Percentiles rank a stretch among this genome's conserved stretches.
phyloP scores from a whole-genome alignment of 805 yeast genomes.

The Aciculoconidium aculeatum region DNA sequence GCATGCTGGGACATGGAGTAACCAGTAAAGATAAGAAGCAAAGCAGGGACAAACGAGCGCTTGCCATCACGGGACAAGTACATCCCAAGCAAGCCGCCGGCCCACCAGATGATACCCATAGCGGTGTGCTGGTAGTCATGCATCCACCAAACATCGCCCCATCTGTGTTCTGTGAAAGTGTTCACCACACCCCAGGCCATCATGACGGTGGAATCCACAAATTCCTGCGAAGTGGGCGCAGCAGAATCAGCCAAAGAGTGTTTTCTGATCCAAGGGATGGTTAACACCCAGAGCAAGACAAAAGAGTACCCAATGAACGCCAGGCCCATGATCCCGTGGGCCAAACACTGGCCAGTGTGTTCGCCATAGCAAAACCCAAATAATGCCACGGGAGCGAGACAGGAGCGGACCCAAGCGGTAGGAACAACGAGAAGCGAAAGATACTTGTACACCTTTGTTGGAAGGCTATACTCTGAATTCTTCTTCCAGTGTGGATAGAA shows the following conservation, averaged over 20 bases:
- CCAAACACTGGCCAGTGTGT: conserved; percentile 92
- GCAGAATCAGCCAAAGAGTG: conserved; percentile 12
- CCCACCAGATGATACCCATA: conserved; percentile 97
- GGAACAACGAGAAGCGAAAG: conserved; percentile 43
- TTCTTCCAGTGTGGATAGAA: conserved; percentile 30
- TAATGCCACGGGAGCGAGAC: conserved; percentile 77
- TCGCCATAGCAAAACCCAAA: conserved; percentile 81
- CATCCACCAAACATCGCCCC: conserved; percentile 93
- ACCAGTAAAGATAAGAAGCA: conserved; percentile 82
- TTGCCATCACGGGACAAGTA: conserved; percentile 56
- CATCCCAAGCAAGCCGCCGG: conserved; percentile 84
- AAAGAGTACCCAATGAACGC: conserved; percentile 81
- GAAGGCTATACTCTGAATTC: conserved; percentile 31
- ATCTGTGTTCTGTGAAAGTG: conserved; percentile 93
- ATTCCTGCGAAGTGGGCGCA: conserved; percentile 59
- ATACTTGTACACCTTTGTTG: conserved; percentile 31
- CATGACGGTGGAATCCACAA: conserved; percentile 75
- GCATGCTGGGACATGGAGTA: conserved; percentile 91
- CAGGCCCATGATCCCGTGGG: conserved; percentile 96
- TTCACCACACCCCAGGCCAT: conserved; percentile 89
- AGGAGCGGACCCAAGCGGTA: conserved; percentile 73
- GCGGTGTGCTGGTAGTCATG: conserved; percentile 94
- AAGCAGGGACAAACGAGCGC: conserved; percentile 73
- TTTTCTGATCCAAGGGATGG: conserved; percentile 69
- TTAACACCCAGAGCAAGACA: conserved; percentile 57